Evolutionary conservation across 2,329 filamentous ascomycete genomes (phyloP), one percentile per base, ranked within the genome.

Genomic region (Coniochaeta ligniaria): DNA sequence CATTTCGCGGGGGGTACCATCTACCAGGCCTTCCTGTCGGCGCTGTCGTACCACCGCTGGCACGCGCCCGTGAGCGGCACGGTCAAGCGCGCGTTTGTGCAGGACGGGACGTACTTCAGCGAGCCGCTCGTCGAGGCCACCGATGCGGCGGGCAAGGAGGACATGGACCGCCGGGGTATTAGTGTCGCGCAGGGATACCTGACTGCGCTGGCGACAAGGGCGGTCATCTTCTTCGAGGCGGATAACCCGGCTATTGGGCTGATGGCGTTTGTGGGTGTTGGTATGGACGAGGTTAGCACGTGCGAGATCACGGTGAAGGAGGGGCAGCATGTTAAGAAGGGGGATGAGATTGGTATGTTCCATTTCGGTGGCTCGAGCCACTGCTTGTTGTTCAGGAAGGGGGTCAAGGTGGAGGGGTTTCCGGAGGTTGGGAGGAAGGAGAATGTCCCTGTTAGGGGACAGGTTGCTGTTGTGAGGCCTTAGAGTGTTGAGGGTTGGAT

Each of bases 281-380:
- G 89, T 1, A 92, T 92, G 89, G 86, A 85, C 47, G 89, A 93
- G 73, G 89, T 92, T 14, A 87, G 83, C 61, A 86, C 87, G 0
- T 91, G 88, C 67, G 87, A 91, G 58, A 85, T 90, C 57, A 88
- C 84, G 0, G 87, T 90, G 12, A 79, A 79, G 66, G 82, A 86
- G 68, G 88, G 87, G 0, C 80, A 91, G 69, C 78, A 80, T 59
- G 69, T 92, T 17, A 77, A 77, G 59, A 92, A 91, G 77, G 90
- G 90, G 1, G 83, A 91, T 5, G 76, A 91, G 74, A 77, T 86
- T 43, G 89, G 89, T 47, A 91, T 91, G 88, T 92, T 92, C 73
- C 89, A 92, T 69, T 92, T 88, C 69, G 89, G 89, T n/a, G 89
- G 90, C 0, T 87, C 83, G 7, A 85, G 84, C 1, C 85, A 90